phyloP scores from a whole-genome alignment of 306 rosid genomes.

The Quercus variabilis region DNA sequence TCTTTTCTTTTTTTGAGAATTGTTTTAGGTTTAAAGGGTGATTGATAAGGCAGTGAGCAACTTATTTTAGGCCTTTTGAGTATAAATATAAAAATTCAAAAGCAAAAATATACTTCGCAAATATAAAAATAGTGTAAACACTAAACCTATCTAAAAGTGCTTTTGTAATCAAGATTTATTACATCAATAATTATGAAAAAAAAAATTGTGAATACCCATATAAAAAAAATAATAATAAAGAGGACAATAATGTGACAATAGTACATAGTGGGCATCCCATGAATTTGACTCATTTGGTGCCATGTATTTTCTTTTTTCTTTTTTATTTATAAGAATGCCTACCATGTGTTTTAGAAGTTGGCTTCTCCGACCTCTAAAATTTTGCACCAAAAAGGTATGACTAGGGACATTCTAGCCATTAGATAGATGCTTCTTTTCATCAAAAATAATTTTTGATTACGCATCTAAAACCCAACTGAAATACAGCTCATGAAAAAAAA shows the following conservation, averaged over 20 bases:
- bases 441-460: slow-evolving; percentile 13
- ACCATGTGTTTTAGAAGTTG: slow-evolving; percentile 20
- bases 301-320: slow-evolving; percentile 22
- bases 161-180: too few species aligned
- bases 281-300: slow-evolving; percentile 55
- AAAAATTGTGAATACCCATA: too few species aligned
- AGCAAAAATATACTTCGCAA: background rate
- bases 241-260: slow-evolving; percentile 40
- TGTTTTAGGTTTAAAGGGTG: slow-evolving; percentile 16
- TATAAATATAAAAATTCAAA: slow-evolving; percentile 1
- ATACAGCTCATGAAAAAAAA: slow-evolving; percentile 16
- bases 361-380: slow-evolving; percentile 28
- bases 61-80: slow-evolving; percentile 9
- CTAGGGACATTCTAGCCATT: slow-evolving; percentile 15
- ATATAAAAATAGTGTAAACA: background rate
- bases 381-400: slow-evolving; percentile 20
- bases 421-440: slow-evolving; percentile 16
- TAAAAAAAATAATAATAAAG: background rate
- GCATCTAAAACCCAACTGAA: slow-evolving; percentile 9
- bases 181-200: too few species aligned
- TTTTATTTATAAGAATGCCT: background rate
- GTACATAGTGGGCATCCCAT: slow-evolving; percentile 63
- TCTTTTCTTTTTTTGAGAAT: too few species aligned
- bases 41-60: slow-evolving; percentile 28
- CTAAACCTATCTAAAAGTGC: too few species aligned